Evolutionary conservation across 2,329 filamentous ascomycete genomes (phyloP), one percentile per base, ranked within the genome.

Genomic region (Stagonosporopsis chrysanthemi): DNA sequence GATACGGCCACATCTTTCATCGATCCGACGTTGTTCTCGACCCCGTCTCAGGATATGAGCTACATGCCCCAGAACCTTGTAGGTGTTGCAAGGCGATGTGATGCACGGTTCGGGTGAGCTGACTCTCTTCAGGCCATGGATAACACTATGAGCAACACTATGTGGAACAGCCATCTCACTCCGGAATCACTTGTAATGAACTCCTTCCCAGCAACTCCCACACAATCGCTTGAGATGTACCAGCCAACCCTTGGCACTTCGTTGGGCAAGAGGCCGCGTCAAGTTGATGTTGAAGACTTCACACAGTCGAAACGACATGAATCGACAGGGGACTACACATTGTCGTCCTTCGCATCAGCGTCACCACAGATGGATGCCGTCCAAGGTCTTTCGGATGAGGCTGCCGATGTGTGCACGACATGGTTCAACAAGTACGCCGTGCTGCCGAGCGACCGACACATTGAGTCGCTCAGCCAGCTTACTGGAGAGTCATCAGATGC

Each of bases 391-490:
- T 69, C 64, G 22, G 74, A 76, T 53, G 71, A 76, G 41, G 74
- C 74, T 29, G 73, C 71, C 24, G 74, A 76, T 52, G 67, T 76
- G 17, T 76, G 74, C 55, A 68, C 73, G 6, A 75, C 66, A 23
- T 76, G 74, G 74, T 76, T 75, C 57, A 72, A 69, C 61, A 75
- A 75, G 45, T 76, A 73, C 58, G 68, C 67, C n/a, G 63, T 75
- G 5, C 56, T 76, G 39, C 74, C 74, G 19, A 75, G 71, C 53
- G 74, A 76, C 48, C 58, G 65, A 26, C 72, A 76, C 43, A 74
- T 76, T 44, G 70, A 74, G 12, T 75, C 73, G 2, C 55, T 76
- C 6, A 71, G 70, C 56, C 73, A 76, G 53, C 66, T 76, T 4
- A 76, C 74, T 31, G 70, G 68, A 24, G 73, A 75, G 52, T 65